A percentile compares a stretch with the other conserved stretches of the same genome.
Conservation (phyloP, 2,329 filamentous ascomycete genomes). For the Stagonosporopsis rhizophila region DNA sequence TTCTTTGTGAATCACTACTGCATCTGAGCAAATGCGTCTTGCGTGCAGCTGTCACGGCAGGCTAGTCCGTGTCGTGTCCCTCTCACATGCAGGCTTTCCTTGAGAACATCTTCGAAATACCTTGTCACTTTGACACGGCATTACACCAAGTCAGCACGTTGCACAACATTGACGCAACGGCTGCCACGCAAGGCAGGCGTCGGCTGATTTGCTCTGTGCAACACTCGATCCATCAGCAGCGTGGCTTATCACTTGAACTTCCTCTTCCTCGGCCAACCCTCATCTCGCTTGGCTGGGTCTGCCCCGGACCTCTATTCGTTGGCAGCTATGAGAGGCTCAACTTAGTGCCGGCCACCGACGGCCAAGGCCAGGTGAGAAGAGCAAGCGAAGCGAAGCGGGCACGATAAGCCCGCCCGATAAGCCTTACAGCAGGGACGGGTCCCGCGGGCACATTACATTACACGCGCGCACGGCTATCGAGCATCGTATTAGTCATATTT, state of each 20-base stretch:
- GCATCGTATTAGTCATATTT: constrained; percentile 9
- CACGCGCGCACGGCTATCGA: constrained; percentile 7
- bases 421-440: constrained; percentile 4
- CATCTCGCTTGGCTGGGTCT: not conserved
- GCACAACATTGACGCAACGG: not conserved
- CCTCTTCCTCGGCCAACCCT: not conserved
- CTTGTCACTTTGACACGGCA: not conserved
- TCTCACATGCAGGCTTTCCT: not conserved
- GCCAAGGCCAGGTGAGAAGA: not conserved
- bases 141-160: not conserved
- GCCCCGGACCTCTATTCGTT: not conserved
- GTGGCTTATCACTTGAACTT: not conserved
- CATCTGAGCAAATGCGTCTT: not conserved
- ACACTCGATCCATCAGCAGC: not conserved
- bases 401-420: not conserved
- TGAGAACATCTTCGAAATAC: not conserved
- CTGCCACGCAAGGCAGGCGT: not conserved
- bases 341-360: not conserved
- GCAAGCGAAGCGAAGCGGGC: not conserved
- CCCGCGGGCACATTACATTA: not conserved
- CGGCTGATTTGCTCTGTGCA: not conserved
- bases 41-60: constrained; percentile 2
- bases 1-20: not conserved
- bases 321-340: not conserved
- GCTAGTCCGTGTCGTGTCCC: not conserved